Base-by-base conservation (phyloP, 495 filamentous ascomycete genomes). In the Hypomontagnella submonticulosa region DNA sequence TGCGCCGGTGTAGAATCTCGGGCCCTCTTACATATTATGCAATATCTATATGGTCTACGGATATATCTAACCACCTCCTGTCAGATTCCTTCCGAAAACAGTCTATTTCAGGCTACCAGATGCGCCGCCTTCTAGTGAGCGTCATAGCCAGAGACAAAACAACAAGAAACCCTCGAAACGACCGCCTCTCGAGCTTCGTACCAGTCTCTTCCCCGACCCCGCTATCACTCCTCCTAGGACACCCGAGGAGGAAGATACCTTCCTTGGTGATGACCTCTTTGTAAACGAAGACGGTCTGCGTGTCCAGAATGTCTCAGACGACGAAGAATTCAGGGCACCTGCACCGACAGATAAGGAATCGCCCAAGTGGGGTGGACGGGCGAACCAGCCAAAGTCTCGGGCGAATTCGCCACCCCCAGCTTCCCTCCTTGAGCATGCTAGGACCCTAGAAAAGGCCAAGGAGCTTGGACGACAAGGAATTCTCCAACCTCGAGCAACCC, bases 51-150 rank as follows among this genome's bases (percentile, higher is more conserved):
- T 20, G n/a, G 16, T 20, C 34, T 30, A 10, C 18, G n/a, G 41
- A n/a, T 19, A 33, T 44, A 44, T 42, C 55, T 52, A 50, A 57
- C 42, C 16, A 46, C 33, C 27, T 16, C 20, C 41, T 36, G 38
- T 52, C 66, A 97, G 93, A 41, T 96, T 96, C 73, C 87, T 97
- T 23, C 93, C 93, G 4, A 91, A 96, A 71, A 97, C 93, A 2
- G 81, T 97, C 65, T 87, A 94, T 71, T 97, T 97, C 76, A 80
- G 55, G 54, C 81, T 76, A 34, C 82, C 75, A 9, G 72, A 75
- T 59, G 76, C 74, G 57, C 71, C 70, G 18, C 73, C 64, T 12
- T 66, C 71, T 68, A 75, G 71, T 48, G 44, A 73, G 48, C 49
- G 56, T 57, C 55, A 73, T 16, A 57, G 7, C 56, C 63, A 81